Base-by-base conservation (phyloP, 345 rosid genomes). In the Turnera subulata region DNA sequence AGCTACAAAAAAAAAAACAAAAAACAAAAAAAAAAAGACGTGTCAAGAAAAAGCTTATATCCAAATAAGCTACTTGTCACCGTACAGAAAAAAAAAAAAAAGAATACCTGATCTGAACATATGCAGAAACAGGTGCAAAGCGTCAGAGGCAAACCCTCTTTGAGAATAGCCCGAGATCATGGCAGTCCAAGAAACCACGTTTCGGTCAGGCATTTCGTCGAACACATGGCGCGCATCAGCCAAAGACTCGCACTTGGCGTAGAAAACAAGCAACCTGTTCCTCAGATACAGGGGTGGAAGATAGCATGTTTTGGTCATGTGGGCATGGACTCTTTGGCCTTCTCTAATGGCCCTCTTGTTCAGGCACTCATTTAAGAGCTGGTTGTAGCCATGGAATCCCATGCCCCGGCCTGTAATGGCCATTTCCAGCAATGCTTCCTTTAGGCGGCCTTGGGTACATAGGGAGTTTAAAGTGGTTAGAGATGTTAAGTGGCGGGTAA, bases 131-230 rank as follows among this genome's bases (percentile, higher is more conserved):
- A 88, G 82, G 61, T 61, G 23, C 64, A 86, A 69, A 47, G 95
- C 85, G 59, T 88, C 78, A 11, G 53, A 72, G 50, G 70, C 73
- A 47, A 52, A 18, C 52, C 92, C 90, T 49, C 74, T 79, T 64
- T 81, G 96, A 58, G 95, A 84, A 74, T 88, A 91, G 50, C 82
- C 92, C 1, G 96, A 86, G 59, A 91, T 86, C 90, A 88, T 74
- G 6, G 98, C 90, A 44, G 98, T 91, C 98, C 98, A 91, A 42
- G 96, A 82, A 47, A 86, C 88, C 20, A 91, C 92, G 63, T 76
- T 80, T 61, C 78, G 76, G 21, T 78, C 84, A 58, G 66, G 84
- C 88, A 88, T 91, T 85, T 88, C 95, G 46, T 88, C 92, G 67
- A 88, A 78, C 87, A 91, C 79, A 58, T 68, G 68, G 64, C 85